Conservation (phyloP, 1,139 yeast genomes). For the Meyerozyma guilliermondii region DNA sequence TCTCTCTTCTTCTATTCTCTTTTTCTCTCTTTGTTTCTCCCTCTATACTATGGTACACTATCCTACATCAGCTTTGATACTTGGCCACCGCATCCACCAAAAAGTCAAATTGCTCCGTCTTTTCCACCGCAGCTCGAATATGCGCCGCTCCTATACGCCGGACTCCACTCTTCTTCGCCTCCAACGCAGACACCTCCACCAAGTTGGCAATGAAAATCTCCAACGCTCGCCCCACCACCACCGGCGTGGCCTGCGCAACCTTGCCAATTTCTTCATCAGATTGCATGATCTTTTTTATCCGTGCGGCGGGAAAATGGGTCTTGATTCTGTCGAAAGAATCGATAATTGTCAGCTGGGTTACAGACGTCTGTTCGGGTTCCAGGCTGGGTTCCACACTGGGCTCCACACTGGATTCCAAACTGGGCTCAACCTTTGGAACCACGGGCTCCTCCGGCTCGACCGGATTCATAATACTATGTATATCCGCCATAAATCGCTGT, state of each 20-base stretch:
- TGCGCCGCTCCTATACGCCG: slow-evolving; percentile 82
- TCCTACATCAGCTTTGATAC: slow-evolving; percentile 36
- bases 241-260: slow-evolving; percentile 98
- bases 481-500: neutral
- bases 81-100: slow-evolving; percentile 68
- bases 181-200: slow-evolving; percentile 77
- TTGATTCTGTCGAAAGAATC: slow-evolving; percentile 51
- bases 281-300: slow-evolving; percentile 92
- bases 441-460: slow-evolving; percentile 2
- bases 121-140: slow-evolving; percentile 76
- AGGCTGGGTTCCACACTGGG: neutral
- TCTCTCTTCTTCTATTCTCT: neutral
- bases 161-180: slow-evolving; percentile 72
- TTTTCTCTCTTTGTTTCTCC: neutral
- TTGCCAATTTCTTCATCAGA: slow-evolving; percentile 98
- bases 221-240: slow-evolving; percentile 89
- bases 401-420: neutral
- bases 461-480: slow-evolving; percentile 2
- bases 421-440: neutral
- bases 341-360: slow-evolving; percentile 8
- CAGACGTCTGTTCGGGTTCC: neutral
- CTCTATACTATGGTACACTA: slow-evolving; percentile 3
- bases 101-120: slow-evolving; percentile 90
- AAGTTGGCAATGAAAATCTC: slow-evolving; percentile 88
- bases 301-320: slow-evolving; percentile 95